phyloP scores from a whole-genome alignment of 2,329 filamentous ascomycete species.

The Penicillium palitans region DNA sequence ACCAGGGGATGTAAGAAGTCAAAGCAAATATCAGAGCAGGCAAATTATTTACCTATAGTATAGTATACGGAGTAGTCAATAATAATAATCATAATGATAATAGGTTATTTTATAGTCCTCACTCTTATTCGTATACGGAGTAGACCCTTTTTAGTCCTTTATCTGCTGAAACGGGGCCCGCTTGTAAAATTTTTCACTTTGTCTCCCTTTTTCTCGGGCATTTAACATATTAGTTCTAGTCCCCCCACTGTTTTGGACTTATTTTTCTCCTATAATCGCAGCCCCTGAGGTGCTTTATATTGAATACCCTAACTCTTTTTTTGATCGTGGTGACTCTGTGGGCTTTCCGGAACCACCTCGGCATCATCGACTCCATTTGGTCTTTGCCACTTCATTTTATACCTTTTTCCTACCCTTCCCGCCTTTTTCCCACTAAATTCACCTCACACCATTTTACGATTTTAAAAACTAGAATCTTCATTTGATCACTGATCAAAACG shows the following conservation, averaged over 20 bases:
- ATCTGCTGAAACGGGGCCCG: conserved; percentile 4
- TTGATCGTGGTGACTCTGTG: not conserved
- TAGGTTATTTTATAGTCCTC: not conserved
- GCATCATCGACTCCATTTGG: conserved; percentile 2
- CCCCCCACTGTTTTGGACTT: not conserved
- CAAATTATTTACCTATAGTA: not conserved
- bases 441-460: not conserved
- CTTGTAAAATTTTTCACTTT: conserved; percentile 1
- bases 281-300: conserved; percentile 1
- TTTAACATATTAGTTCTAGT: conserved; percentile 1
- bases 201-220: not conserved
- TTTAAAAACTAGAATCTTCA: too few relatives aligned
- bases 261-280: not conserved
- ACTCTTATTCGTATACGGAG: not conserved
- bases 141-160: not conserved
- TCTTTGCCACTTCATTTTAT: conserved; percentile 6
- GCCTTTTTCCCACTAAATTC: not conserved
- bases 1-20: not conserved
- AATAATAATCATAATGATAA: not conserved
- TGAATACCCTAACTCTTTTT: not conserved
- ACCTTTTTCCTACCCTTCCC: not conserved
- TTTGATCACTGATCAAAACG: not conserved
- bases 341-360: conserved; percentile 3
- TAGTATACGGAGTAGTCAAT: not conserved
- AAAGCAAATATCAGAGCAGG: not conserved